A percentile compares a stretch with the other conserved stretches of the same genome.
These are phyloP conservation scores for Colletotrichum australisinense DNA, from an alignment of 2,329 filamentous ascomycete genomes.

Conservation along the genomic window DNA sequence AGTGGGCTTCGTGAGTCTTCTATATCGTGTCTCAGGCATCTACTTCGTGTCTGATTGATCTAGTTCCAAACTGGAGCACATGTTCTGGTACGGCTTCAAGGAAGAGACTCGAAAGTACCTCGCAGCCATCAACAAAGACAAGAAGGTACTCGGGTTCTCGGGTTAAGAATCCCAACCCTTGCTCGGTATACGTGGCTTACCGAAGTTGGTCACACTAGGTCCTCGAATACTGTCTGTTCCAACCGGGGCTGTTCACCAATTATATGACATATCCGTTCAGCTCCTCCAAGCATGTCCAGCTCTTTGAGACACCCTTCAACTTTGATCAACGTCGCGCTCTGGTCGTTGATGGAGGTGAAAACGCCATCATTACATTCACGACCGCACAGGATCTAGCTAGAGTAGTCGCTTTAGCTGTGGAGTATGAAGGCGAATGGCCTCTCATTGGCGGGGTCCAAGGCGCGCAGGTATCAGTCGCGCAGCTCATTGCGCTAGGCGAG, in stretches of 20 bases:
- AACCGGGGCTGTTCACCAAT: slow-evolving; percentile 65
- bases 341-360: slow-evolving; percentile 53
- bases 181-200: no score
- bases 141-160: slow-evolving; percentile 44
- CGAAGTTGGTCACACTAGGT: slow-evolving; percentile 47
- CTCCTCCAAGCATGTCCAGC: slow-evolving; percentile 55
- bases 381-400: slow-evolving; percentile 55
- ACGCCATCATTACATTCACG: slow-evolving; percentile 56
- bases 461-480: slow-evolving; percentile 45
- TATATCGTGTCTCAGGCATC: background rate
- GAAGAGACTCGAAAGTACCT: slow-evolving; percentile 61
- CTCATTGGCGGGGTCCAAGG: slow-evolving; percentile 53
- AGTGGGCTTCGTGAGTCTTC: slow-evolving; percentile 58
- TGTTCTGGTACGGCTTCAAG: slow-evolving; percentile 65
- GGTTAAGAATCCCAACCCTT: background rate
- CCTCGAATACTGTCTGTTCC: slow-evolving; percentile 67
- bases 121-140: slow-evolving; percentile 58
- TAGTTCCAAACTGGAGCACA: slow-evolving; percentile 43
- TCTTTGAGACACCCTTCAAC: slow-evolving; percentile 51
- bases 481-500: slow-evolving; percentile 53
- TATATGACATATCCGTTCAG: slow-evolving; percentile 64
- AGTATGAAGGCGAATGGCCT: slow-evolving; percentile 58
- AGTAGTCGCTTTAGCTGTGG: slow-evolving; percentile 53
- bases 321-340: slow-evolving; percentile 55
- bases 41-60: background rate